Evolutionary conservation across 1,284 basidiomycete genomes (phyloP).

Genomic region (Malassezia equina): DNA sequence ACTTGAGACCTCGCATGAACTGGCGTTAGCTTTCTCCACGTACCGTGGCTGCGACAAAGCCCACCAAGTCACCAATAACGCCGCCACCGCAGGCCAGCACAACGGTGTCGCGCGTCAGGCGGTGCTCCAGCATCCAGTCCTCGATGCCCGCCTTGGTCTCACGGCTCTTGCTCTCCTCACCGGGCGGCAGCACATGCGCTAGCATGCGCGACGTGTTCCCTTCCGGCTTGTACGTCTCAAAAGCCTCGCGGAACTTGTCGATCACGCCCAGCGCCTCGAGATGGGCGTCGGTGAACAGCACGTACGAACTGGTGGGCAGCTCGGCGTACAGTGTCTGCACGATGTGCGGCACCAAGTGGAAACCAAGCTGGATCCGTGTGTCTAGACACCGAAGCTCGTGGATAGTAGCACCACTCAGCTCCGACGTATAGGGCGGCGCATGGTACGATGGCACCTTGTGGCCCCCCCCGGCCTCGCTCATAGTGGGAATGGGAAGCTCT

Average conservation of each 20-base stretch:
- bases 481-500: not conserved
- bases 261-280: slow-evolving; percentile 67
- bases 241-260: slow-evolving; percentile 43
- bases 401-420: slow-evolving; percentile 35
- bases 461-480: slow-evolving; percentile 6
- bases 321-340: slow-evolving; percentile 61
- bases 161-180: slow-evolving; percentile 83
- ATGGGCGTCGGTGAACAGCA: slow-evolving; percentile 83
- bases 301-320: slow-evolving; percentile 76
- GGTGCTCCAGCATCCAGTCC: slow-evolving; percentile 78
- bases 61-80: slow-evolving; percentile 85
- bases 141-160: slow-evolving; percentile 87
- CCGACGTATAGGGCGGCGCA: slow-evolving; percentile 31
- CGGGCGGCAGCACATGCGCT: slow-evolving; percentile 69
- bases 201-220: slow-evolving; percentile 58
- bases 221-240: slow-evolving; percentile 44
- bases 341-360: slow-evolving; percentile 44
- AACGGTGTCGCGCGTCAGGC: slow-evolving; percentile 86
- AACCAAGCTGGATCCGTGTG: slow-evolving; percentile 43
- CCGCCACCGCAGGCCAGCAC: slow-evolving; percentile 88
- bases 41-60: slow-evolving; percentile 95
- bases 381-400: slow-evolving; percentile 39
- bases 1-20: slow-evolving; percentile 63
- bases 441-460: slow-evolving; percentile 44
- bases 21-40: slow-evolving; percentile 37